Conservation (phyloP, 768 basidiomycete genomes). For the Xerocomus potaroensis region DNA sequence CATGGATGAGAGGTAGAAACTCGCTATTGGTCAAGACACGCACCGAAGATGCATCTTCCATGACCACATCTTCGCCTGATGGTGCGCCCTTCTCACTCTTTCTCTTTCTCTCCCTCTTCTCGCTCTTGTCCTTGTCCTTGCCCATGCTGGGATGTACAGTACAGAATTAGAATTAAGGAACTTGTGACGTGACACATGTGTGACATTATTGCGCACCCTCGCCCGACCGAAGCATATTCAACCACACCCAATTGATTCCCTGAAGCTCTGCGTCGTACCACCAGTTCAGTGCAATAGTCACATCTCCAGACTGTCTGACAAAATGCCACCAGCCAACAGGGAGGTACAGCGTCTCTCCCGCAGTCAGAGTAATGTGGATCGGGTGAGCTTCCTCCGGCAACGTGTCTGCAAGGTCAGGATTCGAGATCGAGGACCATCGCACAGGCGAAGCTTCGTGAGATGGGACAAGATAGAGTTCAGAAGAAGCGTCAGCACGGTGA, state of each 20-base stretch:
- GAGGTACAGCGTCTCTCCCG: conserved; percentile 82
- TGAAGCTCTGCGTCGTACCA: conserved; percentile 83
- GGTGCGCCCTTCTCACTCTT: conserved; percentile 32
- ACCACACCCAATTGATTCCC: conserved; percentile 66
- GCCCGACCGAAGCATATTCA: conserved; percentile 55
- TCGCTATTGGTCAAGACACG: conserved; percentile 22
- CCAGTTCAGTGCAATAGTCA: conserved; percentile 77
- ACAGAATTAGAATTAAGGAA: too few species aligned
- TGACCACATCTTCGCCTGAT: conserved; percentile 45
- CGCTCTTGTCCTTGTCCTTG: conserved; percentile 75
- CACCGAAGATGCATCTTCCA: conserved; percentile 36
- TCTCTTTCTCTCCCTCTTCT: conserved; percentile 72
- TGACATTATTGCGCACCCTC: conserved; percentile 28
- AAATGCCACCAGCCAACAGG: conserved; percentile 96
- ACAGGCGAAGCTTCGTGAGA: conserved; percentile 40
- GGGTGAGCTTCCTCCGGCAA: conserved; percentile 57
- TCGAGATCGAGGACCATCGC: conserved; percentile 77
- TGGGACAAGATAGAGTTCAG: conserved; percentile 29
- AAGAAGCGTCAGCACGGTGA: conserved; percentile 31
- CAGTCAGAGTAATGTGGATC: conserved; percentile 57
- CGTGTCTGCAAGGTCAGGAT: conserved; percentile 47
- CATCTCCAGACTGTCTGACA: conserved; percentile 64
- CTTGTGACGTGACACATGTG: conserved; percentile 19
- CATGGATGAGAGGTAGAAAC: conserved; percentile 20
- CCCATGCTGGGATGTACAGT: too few species aligned